Conservation (phyloP, 1,139 yeast genomes). For the Yamadazyma membranifaciens region DNA sequence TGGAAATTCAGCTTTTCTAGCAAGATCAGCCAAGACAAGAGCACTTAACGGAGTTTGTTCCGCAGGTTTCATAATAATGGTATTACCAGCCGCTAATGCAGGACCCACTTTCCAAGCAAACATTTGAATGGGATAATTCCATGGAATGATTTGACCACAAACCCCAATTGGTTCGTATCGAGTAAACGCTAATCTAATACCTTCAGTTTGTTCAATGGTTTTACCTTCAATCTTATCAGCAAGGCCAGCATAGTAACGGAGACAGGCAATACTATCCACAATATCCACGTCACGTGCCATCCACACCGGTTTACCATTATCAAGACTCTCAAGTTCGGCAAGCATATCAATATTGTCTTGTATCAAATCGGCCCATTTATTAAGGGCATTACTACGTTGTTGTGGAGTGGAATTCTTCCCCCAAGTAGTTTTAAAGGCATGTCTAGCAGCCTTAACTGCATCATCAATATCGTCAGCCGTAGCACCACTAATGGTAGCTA, state of each 20-base stretch:
- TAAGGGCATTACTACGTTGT: conserved; percentile 52
- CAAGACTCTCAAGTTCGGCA: conserved; percentile 73
- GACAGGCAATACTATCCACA: conserved; percentile 52
- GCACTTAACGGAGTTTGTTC: conserved; percentile 66
- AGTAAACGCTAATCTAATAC: conserved; percentile 70
- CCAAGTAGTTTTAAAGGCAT: conserved; percentile 53
- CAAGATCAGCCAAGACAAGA: conserved; percentile 50
- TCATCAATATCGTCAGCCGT: conserved; percentile 64
- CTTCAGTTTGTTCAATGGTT: conserved; percentile 62
- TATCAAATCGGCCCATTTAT: conserved; percentile 59
- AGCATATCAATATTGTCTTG: conserved; percentile 56
- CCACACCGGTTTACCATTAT: conserved; percentile 72
- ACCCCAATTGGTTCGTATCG: conserved; percentile 81
- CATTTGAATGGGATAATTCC: conserved; percentile 61
- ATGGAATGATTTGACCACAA: conserved; percentile 71
- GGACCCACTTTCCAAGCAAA: conserved; percentile 65
- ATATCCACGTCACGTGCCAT: conserved; percentile 54
- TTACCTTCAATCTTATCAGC: conserved; percentile 77
- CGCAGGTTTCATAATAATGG: conserved; percentile 61
- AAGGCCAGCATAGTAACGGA: conserved; percentile 79
- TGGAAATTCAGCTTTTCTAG: conserved; percentile 69
- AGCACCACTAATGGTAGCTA: conserved; percentile 70
- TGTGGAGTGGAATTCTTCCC: conserved; percentile 46
- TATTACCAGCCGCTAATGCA: conserved; percentile 67
- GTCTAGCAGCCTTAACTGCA: conserved; percentile 74